These are phyloP conservation scores for Russula foetens DNA, from an alignment of 768 basidiomycete genomes.

Conservation along the genomic window DNA sequence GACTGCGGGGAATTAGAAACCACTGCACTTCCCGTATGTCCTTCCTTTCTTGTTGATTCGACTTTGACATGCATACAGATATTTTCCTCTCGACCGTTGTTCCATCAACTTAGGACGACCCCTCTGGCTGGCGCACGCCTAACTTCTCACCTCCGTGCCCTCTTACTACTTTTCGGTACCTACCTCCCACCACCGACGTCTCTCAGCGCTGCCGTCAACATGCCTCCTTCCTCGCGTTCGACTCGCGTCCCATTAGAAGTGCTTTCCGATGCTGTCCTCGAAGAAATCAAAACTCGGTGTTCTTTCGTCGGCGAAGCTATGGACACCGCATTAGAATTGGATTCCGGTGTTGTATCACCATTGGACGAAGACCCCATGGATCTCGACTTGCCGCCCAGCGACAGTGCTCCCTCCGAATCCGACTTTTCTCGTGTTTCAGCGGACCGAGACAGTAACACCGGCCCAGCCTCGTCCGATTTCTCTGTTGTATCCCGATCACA, in stretches of 20 bases:
- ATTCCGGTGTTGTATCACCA: slow-evolving; percentile 16
- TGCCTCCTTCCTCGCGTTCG: slow-evolving; percentile 53
- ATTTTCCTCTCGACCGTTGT: slow-evolving; percentile 82
- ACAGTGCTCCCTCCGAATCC: slow-evolving; percentile 57
- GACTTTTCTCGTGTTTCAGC: slow-evolving; percentile 47
- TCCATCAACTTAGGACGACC: slow-evolving; percentile 72
- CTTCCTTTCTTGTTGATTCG: background rate
- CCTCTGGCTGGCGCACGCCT: slow-evolving; percentile 82
- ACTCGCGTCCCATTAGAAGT: slow-evolving; percentile 71
- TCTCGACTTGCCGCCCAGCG: slow-evolving; percentile 41
- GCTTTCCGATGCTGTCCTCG: slow-evolving; percentile 71
- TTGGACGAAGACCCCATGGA: slow-evolving; percentile 34
- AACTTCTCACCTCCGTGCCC: slow-evolving; percentile 67
- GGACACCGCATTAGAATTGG: slow-evolving; percentile 27
- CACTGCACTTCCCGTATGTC: slow-evolving; percentile 72
- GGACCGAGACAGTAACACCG: slow-evolving; percentile 38
- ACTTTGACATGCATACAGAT: slow-evolving; percentile 45
- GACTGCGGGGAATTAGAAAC: slow-evolving; percentile 93
- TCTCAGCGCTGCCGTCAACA: slow-evolving; percentile 53
- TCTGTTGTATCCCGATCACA: slow-evolving; percentile 44
- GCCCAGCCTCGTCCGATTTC: slow-evolving; percentile 49
- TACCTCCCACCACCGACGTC: slow-evolving; percentile 79
- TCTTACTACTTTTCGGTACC: slow-evolving; percentile 75
- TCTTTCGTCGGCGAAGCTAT: slow-evolving; percentile 77
- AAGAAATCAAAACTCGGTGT: slow-evolving; percentile 83